phyloP scores from a whole-genome alignment of 1,139 yeast species.

The Kluyveromyces sp. region DNA sequence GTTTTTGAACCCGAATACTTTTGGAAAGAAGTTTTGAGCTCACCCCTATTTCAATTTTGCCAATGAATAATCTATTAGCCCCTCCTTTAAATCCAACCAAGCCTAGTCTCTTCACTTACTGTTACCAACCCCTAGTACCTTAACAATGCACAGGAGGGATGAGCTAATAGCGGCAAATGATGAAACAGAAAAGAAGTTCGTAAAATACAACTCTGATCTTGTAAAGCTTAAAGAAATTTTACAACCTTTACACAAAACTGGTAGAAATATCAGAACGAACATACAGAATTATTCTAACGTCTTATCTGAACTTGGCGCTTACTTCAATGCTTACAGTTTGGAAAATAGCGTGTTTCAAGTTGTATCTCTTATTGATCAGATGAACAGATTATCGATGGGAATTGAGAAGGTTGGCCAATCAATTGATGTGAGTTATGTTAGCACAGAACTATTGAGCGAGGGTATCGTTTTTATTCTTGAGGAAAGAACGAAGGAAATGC shows the following conservation, averaged over 20 bases:
- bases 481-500: constrained; percentile 79
- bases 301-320: constrained; percentile 34
- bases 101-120: constrained; percentile 53
- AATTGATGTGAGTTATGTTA: constrained; percentile 68
- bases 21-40: constrained; percentile 52
- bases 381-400: constrained; percentile 36
- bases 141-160: neutral
- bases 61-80: constrained; percentile 46
- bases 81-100: constrained; percentile 49
- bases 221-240: constrained; percentile 58
- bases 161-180: constrained; percentile 11
- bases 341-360: constrained; percentile 39
- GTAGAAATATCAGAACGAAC: constrained; percentile 45
- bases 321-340: constrained; percentile 69
- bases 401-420: constrained; percentile 83
- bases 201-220: constrained; percentile 45
- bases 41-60: constrained; percentile 54
- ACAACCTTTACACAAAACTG: constrained; percentile 46
- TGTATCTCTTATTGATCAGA: constrained; percentile 10
- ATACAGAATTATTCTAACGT: constrained; percentile 36
- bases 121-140: constrained; percentile 44
- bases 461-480: constrained; percentile 62
- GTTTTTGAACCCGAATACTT: constrained; percentile 74
- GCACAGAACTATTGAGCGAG: constrained; percentile 61
- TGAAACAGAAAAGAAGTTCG: constrained; percentile 35